A percentile compares a stretch with the other conserved stretches of the same genome.
phyloP scores from a whole-genome alignment of 441 rosid species.

The Populus hybrid region DNA sequence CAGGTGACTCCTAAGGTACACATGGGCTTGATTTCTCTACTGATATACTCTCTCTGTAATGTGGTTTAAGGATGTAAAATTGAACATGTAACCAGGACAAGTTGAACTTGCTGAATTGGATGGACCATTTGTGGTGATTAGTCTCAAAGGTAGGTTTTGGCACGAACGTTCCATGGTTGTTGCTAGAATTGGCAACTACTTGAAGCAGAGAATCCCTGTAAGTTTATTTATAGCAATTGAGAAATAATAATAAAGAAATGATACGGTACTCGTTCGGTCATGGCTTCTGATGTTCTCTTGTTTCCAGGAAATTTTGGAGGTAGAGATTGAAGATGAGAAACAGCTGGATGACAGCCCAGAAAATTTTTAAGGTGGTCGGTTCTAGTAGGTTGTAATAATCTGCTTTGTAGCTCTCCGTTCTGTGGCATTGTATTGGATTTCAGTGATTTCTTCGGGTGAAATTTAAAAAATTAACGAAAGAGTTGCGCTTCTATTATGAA shows the following conservation, averaged over 20 bases:
- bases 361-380: conserved; percentile 50
- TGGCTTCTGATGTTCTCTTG: background rate
- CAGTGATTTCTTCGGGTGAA: background rate
- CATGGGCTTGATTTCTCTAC: background rate
- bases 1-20: conserved; percentile 51
- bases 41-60: background rate
- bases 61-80: background rate
- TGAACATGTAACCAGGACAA: conserved; percentile 35
- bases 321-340: conserved; percentile 83
- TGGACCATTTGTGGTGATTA: conserved; percentile 89
- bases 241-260: background rate
- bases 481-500: too few species aligned
- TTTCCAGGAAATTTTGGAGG: conserved; percentile 76
- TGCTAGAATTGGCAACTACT: conserved; percentile 80
- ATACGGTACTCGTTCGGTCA: background rate
- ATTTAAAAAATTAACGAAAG: too few species aligned
- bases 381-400: background rate
- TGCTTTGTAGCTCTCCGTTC: background rate
- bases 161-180: conserved; percentile 71
- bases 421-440: background rate
- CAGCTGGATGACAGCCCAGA: conserved; percentile 92
- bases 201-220: conserved; percentile 93
- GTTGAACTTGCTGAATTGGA: conserved; percentile 83
- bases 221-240: conserved; percentile 18
- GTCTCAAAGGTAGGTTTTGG: conserved; percentile 89